Evolutionary conservation across 1,139 yeast genomes (phyloP).

Genomic region (Zygotorulaspora mrakii): DNA sequence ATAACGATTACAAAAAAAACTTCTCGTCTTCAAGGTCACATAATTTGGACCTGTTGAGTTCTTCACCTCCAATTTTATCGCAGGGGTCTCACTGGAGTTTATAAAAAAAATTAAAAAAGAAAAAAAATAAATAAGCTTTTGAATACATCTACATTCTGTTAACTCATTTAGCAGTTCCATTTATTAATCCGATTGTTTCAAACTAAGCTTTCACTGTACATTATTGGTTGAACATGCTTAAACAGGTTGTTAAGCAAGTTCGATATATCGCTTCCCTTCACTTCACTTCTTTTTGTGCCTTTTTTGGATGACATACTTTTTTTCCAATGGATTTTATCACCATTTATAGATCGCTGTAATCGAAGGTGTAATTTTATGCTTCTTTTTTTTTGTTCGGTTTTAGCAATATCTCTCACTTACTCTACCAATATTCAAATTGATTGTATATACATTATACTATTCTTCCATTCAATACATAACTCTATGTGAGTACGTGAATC

Average conservation of each 20-base stretch:
- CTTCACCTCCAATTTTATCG: slow-evolving; percentile 5
- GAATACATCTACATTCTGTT: too few species aligned
- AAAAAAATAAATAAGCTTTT: too few species aligned
- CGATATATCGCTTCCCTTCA: neutral
- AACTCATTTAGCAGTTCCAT: neutral
- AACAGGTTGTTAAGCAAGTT: neutral
- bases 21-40: neutral
- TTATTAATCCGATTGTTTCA: neutral
- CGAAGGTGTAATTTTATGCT: neutral
- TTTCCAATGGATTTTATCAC: neutral
- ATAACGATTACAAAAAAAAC: neutral
- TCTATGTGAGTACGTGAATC: too few species aligned
- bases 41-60: neutral
- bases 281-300: neutral
- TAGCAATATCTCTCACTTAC: too few species aligned
- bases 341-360: neutral
- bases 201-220: neutral
- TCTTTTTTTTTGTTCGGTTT: too few species aligned
- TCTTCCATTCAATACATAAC: too few species aligned
- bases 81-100: slow-evolving; percentile 3
- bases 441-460: too few species aligned
- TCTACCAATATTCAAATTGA: neutral
- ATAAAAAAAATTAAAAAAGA: too few species aligned
- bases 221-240: neutral
- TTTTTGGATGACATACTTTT: neutral